Evolutionary conservation across 139 green algal species (phyloP).

Genomic region (Chlorella sp.): DNA sequence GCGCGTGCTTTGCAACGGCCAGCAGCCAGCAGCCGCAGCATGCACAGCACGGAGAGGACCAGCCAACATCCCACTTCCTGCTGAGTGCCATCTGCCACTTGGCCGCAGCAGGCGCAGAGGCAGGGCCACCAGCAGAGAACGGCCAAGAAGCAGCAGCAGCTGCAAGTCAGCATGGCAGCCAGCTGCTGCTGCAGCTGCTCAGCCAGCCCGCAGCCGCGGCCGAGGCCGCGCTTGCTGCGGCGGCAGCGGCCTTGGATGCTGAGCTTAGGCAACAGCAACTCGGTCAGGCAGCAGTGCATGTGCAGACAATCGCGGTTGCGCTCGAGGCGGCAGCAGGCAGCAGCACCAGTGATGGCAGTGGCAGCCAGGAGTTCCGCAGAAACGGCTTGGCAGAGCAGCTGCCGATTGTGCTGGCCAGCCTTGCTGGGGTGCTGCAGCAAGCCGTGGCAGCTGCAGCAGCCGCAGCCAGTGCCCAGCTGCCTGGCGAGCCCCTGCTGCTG

Average conservation of each 20-base stretch:
- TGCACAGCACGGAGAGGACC: background rate
- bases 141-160: background rate
- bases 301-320: background rate
- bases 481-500: background rate
- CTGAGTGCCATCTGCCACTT: constrained; percentile 15
- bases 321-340: background rate
- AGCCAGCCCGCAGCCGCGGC: background rate
- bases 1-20: constrained; percentile 8
- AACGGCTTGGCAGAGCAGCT: constrained; percentile 1
- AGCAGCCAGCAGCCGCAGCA: background rate
- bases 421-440: background rate
- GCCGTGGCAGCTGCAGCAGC: background rate
- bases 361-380: background rate
- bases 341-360: background rate
- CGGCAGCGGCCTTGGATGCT: background rate
- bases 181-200: background rate
- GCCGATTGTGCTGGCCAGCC: background rate
- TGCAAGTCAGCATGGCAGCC: background rate
- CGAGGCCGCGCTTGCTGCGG: background rate
- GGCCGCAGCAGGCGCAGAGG: background rate
- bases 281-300: background rate
- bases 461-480: background rate
- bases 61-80: background rate
- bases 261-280: background rate
- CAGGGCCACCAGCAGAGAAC: background rate